Percentiles rank a stretch among this genome's conserved stretches.
phyloP scores from a whole-genome alignment of 2,329 filamentous ascomycete species.

The Cucurbitaria berberidis region DNA sequence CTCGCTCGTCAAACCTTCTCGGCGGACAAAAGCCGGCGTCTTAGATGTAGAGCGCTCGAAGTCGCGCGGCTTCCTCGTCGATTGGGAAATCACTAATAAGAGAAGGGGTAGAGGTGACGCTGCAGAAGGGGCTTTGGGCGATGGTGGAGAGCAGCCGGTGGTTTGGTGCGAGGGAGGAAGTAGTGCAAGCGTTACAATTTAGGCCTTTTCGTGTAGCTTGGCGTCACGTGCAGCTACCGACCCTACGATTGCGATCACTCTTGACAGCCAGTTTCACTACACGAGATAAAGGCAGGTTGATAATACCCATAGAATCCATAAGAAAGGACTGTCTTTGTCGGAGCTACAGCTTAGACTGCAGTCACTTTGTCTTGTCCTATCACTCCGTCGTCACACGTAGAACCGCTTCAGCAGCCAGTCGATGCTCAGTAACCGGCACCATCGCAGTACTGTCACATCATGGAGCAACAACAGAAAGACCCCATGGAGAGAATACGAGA shows the following conservation, averaged over 20 bases:
- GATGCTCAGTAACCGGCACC: background rate
- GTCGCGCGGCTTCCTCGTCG: constrained; percentile 26
- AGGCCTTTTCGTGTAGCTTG: constrained; percentile 26
- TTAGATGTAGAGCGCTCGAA: constrained; percentile 27
- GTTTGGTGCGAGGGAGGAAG: constrained; percentile 25
- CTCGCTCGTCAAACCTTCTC: constrained; percentile 49
- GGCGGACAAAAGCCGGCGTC: constrained; percentile 35
- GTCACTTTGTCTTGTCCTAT: background rate
- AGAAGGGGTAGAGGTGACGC: constrained; percentile 19
- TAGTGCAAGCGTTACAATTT: constrained; percentile 20
- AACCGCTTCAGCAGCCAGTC: background rate
- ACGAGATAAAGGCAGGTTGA: background rate
- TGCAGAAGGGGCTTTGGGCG: constrained; percentile 27
- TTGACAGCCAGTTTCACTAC: background rate
- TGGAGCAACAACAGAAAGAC: constrained; percentile 29
- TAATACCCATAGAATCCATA: background rate
- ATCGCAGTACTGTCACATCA: constrained; percentile 6
- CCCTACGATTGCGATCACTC: background rate
- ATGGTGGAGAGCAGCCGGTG: constrained; percentile 19
- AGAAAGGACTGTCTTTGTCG: background rate
- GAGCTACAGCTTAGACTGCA: background rate
- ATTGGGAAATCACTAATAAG: constrained; percentile 21
- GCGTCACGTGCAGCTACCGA: constrained; percentile 23
- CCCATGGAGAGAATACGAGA: constrained; percentile 36
- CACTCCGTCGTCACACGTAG: no score